These are phyloP conservation scores for Penicillium roqueforti DNA, from an alignment of 495 filamentous ascomycete species.

Conservation along the genomic window DNA sequence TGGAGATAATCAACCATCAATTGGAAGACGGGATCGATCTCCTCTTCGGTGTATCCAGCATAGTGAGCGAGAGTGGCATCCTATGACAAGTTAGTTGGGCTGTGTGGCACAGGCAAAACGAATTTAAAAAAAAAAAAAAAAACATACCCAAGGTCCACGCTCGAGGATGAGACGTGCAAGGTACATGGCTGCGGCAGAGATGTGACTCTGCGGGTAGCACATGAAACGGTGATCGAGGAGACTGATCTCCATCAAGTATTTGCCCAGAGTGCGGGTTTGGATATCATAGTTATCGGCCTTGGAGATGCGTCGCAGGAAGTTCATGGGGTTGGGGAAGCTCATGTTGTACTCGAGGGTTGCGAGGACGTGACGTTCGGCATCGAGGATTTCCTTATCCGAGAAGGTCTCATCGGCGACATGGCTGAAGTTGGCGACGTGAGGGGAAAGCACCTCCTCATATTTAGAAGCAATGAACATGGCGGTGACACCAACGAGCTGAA, in stretches of 20 bases:
- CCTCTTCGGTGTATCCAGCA: slow-evolving; percentile 85
- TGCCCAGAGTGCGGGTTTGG: slow-evolving; percentile 91
- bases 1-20: slow-evolving; percentile 95
- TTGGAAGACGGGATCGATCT: slow-evolving; percentile 86
- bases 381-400: slow-evolving; percentile 92
- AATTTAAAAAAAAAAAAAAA: too few relatives aligned
- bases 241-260: slow-evolving; percentile 98
- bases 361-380: slow-evolving; percentile 90
- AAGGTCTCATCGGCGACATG: slow-evolving; percentile 97
- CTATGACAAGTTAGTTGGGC: slow-evolving; percentile 40
- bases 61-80: slow-evolving; percentile 89
- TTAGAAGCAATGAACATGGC: slow-evolving; percentile 99
- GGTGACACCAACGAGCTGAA: slow-evolving; percentile 94
- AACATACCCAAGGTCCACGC: slow-evolving; percentile 81
- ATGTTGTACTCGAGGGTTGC: slow-evolving; percentile 91
- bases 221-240: slow-evolving; percentile 92
- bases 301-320: slow-evolving; percentile 95
- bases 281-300: slow-evolving; percentile 99
- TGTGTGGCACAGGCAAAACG: not conserved
- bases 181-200: slow-evolving; percentile 93
- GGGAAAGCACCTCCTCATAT: slow-evolving; percentile 96
- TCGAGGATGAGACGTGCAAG: slow-evolving; percentile 83
- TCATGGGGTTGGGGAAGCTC: slow-evolving; percentile 99
- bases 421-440: slow-evolving; percentile 93
- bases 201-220: slow-evolving; percentile 76